phyloP scores from a whole-genome alignment of 176 grass and related monocot species.

The Aegilops tauschii region DNA sequence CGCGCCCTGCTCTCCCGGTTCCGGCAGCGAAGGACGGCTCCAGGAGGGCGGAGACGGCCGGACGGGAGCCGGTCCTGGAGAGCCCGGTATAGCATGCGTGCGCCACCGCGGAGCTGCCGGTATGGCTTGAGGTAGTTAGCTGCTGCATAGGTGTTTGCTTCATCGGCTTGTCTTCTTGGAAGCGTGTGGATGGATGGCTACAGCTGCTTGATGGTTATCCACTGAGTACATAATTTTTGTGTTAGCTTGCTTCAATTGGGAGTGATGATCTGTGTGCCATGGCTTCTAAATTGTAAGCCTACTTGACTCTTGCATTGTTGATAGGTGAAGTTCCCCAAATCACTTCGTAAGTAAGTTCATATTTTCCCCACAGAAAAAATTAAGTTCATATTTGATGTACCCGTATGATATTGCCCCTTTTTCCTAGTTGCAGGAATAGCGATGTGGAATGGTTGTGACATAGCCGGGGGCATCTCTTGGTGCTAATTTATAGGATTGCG shows the following conservation, averaged over 20 bases:
- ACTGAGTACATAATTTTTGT: neutral
- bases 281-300: neutral
- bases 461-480: neutral
- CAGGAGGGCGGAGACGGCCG: neutral
- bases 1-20: slow-evolving; percentile 28
- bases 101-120: neutral
- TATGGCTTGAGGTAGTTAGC: neutral
- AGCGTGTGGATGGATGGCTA: neutral
- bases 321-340: neutral
- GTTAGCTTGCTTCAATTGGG: neutral
- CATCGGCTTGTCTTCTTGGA: neutral
- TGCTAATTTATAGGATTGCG: neutral
- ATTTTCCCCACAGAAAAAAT: too few species aligned
- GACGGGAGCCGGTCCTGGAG: slow-evolving; percentile 36
- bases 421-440: neutral
- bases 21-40: neutral
- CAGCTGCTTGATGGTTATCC: neutral
- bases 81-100: slow-evolving; percentile 26
- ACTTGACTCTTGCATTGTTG: neutral
- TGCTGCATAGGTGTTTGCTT: neutral
- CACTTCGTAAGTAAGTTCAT: neutral
- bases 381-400: neutral
- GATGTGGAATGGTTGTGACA: neutral
- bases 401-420: neutral
- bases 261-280: neutral